Base-by-base conservation (phyloP, 257 asterid genomes). In the Nicotiana undulata region DNA sequence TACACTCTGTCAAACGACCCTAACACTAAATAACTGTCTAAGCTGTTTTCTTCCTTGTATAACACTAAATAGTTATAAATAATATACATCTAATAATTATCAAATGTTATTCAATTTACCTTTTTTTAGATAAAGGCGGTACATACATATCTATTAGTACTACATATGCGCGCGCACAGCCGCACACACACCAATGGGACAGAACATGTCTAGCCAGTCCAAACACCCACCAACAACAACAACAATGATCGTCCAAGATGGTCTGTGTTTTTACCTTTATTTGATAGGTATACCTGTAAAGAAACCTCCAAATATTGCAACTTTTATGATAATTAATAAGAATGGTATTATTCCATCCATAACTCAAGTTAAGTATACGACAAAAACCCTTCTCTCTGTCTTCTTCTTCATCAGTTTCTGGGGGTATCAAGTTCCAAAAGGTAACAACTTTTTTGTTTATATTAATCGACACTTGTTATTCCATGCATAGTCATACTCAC, bases 291-390 rank as follows among this genome's bases (percentile, higher is more conserved):
- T 51, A 13, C 18, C 56, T 51, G 6, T 59, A 44, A 70, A 70
- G 22, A 72, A 72, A 22, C 40, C 24, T 72, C 78, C 60, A 46
- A 46, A 72, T 13, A 15, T 15, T 72, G 60, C 78, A 13, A 15
- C 8, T 24, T 15, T 72, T 12, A 3, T 72, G 78, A 44, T 72
- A 46, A 46, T 15, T 22, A 22, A 44, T 12, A n/a, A 72, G 3
- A 13, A 24, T 64, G 49, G 83, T 29, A 74, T 74, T 40, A 84
- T 80, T 80, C 82, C 4, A 16, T 58, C 29, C 56, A 17, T 20
- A 75, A 64, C 53, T n/a, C 22, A 5, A 59, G 61, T 67, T 49
- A 2, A 65, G 68, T 9, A 81, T 3, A 32, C 40, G 80, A 82
- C 83, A 10, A 65, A 22, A 0, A 10, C 70, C 3, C 58, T 24